Percentiles rank a stretch among this genome's conserved stretches.
Conservation (phyloP, 441 rosid species). For the Croton laevigatus region DNA sequence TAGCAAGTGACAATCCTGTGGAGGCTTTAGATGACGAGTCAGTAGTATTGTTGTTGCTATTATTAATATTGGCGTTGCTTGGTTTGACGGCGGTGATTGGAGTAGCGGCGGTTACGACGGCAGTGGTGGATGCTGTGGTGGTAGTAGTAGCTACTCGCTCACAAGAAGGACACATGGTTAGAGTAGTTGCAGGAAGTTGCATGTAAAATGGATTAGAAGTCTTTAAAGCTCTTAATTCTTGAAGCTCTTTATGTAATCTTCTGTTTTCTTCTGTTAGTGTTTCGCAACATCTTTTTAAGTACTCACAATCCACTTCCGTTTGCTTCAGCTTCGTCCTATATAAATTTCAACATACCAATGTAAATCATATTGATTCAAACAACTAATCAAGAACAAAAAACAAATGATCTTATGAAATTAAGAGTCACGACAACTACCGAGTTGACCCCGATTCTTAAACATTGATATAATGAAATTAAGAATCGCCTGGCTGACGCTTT, state of each 20-base stretch:
- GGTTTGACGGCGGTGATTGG: not conserved
- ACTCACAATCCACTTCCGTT: slow-evolving; percentile 92
- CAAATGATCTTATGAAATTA: too few species aligned
- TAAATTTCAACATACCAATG: too few species aligned
- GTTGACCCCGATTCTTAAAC: too few species aligned
- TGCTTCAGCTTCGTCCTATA: slow-evolving; percentile 91
- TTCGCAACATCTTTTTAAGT: slow-evolving; percentile 83
- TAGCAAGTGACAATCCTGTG: slow-evolving; percentile 11
- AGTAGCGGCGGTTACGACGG: not conserved
- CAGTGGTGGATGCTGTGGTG: slow-evolving; percentile 19
- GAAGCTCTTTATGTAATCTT: slow-evolving; percentile 80
- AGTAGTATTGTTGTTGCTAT: not conserved
- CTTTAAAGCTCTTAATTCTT: slow-evolving; percentile 79
- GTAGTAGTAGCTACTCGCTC: slow-evolving; percentile 71
- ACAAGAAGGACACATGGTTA: slow-evolving; percentile 95
- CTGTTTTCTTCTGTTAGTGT: slow-evolving; percentile 84
- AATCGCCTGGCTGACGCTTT: too few species aligned
- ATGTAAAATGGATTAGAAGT: slow-evolving; percentile 69
- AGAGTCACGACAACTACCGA: too few species aligned
- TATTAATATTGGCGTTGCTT: not conserved
- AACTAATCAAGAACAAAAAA: too few species aligned
- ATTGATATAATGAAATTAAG: too few species aligned
- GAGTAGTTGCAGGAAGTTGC: slow-evolving; percentile 93
- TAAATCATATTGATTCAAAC: not conserved
- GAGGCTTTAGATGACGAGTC: slow-evolving; percentile 18